These are phyloP conservation scores for Cucumis cinereus DNA, from an alignment of 306 rosid genomes.

Conservation along the genomic window DNA sequence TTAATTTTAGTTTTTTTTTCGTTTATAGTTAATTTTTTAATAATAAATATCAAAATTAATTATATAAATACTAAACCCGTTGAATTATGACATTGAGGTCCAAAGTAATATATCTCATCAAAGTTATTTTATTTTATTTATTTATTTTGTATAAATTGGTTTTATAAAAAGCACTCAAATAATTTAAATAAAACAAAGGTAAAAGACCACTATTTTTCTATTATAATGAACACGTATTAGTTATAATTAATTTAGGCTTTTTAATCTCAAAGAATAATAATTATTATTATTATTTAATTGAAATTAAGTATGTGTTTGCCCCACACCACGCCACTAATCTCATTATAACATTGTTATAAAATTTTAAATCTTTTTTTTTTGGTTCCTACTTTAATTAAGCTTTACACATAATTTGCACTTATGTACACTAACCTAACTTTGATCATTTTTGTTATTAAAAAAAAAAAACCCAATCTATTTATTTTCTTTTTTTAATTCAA, in stretches of 20 bases:
- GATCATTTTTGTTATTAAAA: not conserved
- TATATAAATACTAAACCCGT: too few relatives aligned
- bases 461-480: too few relatives aligned
- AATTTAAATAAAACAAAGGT: not conserved
- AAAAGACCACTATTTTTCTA: not conserved
- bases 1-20: too few relatives aligned
- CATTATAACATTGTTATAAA: not conserved
- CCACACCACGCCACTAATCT: not conserved
- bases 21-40: too few relatives aligned
- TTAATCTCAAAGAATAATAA: not conserved
- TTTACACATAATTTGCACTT: conserved; percentile 6
- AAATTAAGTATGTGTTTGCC: not conserved
- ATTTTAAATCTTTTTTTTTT: not conserved
- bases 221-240: not conserved
- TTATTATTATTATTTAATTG: not conserved
- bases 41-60: too few relatives aligned
- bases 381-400: not conserved
- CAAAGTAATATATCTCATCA: not conserved
- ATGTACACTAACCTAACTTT: not conserved
- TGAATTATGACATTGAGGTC: too few relatives aligned
- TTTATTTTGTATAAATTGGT: too few relatives aligned
- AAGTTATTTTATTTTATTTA: not conserved
- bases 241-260: not conserved
- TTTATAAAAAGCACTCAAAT: not conserved
- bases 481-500: too few relatives aligned